These are phyloP conservation scores for Penstemon eatonii DNA, from an alignment of 257 asterid species.

Conservation along the genomic window DNA sequence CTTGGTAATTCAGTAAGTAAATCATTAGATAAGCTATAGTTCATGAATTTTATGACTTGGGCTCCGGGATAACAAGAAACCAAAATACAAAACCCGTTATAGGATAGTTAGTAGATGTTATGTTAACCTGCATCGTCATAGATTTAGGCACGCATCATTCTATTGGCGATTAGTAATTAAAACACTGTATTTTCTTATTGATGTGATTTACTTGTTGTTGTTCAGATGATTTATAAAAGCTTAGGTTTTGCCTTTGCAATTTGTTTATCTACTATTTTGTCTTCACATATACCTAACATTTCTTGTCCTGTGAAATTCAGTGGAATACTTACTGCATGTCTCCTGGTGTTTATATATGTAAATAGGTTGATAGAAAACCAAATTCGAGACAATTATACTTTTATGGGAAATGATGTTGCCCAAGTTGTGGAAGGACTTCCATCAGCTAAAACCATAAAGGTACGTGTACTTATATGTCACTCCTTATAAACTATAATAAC, in stretches of 20 bases:
- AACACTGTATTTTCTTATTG: not conserved
- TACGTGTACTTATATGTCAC: slow-evolving; percentile 28
- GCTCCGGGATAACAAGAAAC: not conserved
- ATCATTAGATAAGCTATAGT: not conserved
- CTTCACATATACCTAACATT: not conserved
- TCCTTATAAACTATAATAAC: not conserved
- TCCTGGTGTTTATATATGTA: not conserved
- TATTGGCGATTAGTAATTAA: not conserved
- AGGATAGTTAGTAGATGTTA: not conserved
- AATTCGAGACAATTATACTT: slow-evolving; percentile 26
- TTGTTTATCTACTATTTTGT: not conserved
- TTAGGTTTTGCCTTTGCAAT: not conserved
- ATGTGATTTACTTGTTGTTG: not conserved
- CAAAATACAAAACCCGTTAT: not conserved
- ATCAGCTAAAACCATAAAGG: slow-evolving; percentile 59
- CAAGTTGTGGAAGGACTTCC: slow-evolving; percentile 48
- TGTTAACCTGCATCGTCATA: not conserved
- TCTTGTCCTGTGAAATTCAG: not conserved
- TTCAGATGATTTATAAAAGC: not conserved
- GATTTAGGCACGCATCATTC: not conserved
- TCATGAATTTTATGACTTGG: not conserved
- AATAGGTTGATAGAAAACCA: slow-evolving; percentile 13
- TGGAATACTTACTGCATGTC: not conserved
- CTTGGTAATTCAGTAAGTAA: too few species aligned
- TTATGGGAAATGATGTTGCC: slow-evolving; percentile 60